Evolutionary conservation across 495 filamentous ascomycete genomes (phyloP).

Genomic region (Alectoria sarmentosa): DNA sequence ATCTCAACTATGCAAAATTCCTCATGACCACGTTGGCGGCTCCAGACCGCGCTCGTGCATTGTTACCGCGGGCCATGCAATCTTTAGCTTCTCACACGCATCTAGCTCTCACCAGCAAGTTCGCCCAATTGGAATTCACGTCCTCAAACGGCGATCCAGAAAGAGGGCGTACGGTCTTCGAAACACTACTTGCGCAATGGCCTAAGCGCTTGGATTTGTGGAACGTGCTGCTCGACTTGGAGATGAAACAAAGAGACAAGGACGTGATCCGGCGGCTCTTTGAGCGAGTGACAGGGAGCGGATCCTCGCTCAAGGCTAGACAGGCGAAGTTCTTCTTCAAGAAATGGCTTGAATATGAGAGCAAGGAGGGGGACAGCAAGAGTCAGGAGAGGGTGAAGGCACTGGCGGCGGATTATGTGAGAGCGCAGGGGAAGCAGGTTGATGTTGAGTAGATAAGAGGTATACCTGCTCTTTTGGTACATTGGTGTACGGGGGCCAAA

Average conservation of each 20-base stretch:
- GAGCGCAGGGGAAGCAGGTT: constrained; percentile 46
- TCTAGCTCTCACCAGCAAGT: constrained; percentile 72
- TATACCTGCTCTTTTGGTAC: not conserved
- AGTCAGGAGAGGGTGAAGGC: constrained; percentile 64
- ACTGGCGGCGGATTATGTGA: constrained; percentile 63
- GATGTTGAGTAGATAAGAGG: constrained; percentile 14
- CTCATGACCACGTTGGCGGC: constrained; percentile 61
- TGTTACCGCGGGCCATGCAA: constrained; percentile 83
- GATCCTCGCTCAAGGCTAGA: constrained; percentile 54
- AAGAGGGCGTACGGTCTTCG: constrained; percentile 89
- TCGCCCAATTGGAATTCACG: constrained; percentile 85
- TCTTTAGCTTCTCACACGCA: constrained; percentile 66
- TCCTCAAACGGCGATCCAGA: constrained; percentile 78
- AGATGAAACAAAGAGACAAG: constrained; percentile 58
- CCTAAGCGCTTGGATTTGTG: constrained; percentile 86
- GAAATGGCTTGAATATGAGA: constrained; percentile 76
- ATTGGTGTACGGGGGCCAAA: not conserved
- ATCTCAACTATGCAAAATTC: constrained; percentile 93
- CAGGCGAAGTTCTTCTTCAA: constrained; percentile 77
- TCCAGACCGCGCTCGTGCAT: constrained; percentile 66
- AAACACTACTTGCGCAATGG: constrained; percentile 74
- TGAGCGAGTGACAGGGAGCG: constrained; percentile 54
- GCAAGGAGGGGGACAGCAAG: constrained; percentile 63
- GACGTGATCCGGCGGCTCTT: constrained; percentile 68
- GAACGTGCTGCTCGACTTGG: constrained; percentile 84